Percentiles rank a stretch among this genome's conserved stretches.
Evolutionary conservation across 768 basidiomycete genomes (phyloP).

Genomic region (Hirschioporus abietinus): DNA sequence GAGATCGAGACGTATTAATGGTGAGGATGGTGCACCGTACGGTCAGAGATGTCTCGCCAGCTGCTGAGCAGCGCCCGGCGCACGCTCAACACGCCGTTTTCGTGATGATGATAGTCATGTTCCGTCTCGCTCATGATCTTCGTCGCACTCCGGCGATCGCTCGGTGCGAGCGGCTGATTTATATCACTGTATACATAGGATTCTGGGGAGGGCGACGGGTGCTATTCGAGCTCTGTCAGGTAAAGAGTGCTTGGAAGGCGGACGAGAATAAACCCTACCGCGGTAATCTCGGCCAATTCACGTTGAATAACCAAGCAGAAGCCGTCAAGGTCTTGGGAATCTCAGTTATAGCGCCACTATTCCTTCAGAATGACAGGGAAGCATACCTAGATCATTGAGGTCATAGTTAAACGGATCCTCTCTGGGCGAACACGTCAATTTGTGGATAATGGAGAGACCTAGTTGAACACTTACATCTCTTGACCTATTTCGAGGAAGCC

Average conservation of each 20-base stretch:
- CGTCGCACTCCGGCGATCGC: slow-evolving; percentile 50
- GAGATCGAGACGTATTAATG: not conserved
- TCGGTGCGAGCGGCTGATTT: slow-evolving; percentile 71
- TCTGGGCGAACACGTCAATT: slow-evolving; percentile 23
- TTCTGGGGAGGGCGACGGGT: slow-evolving; percentile 48
- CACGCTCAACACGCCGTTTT: slow-evolving; percentile 24
- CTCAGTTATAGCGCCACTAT: slow-evolving; percentile 9
- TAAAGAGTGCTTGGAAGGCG: slow-evolving; percentile 19
- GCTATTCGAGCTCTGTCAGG: slow-evolving; percentile 26
- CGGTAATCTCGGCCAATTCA: slow-evolving; percentile 69
- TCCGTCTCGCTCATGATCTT: slow-evolving; percentile 38
- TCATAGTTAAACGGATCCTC: slow-evolving; percentile 70
- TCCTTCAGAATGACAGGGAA: not conserved
- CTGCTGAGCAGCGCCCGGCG: slow-evolving; percentile 27
- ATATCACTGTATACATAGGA: slow-evolving; percentile 47
- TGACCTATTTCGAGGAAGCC: slow-evolving; percentile 68
- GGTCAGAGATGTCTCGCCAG: slow-evolving; percentile 29
- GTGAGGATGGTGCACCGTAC: slow-evolving; percentile 10
- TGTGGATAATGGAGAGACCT: not conserved
- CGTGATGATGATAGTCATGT: slow-evolving; percentile 31
- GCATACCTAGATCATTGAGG: slow-evolving; percentile 55
- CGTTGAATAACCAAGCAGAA: slow-evolving; percentile 64
- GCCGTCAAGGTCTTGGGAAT: slow-evolving; percentile 48
- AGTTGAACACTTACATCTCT: slow-evolving; percentile 39
- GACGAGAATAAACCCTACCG: slow-evolving; percentile 34